Evolutionary conservation across 179 eudicot species (phyloP).

Genomic region (Beta lomatogona): DNA sequence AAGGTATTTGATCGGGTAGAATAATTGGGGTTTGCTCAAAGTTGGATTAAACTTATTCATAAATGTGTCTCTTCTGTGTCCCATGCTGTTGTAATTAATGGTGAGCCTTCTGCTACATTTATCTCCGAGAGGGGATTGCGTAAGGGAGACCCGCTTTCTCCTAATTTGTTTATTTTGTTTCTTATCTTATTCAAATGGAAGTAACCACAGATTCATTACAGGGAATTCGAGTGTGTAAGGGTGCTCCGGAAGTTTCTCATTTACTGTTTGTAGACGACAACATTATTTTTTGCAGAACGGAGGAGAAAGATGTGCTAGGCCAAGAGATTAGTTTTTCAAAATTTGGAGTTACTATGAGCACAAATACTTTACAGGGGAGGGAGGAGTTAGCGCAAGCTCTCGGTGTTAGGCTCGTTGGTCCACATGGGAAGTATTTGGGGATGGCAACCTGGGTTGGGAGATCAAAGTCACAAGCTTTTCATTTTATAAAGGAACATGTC

Average conservation of each 20-base stretch:
- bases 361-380: background rate
- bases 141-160: background rate
- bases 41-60: background rate
- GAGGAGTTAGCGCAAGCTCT: too few relatives aligned
- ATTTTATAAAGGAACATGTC: background rate
- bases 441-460: background rate
- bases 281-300: background rate
- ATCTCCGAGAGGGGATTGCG: background rate
- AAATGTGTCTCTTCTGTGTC: background rate
- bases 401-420: background rate
- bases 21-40: background rate
- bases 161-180: background rate
- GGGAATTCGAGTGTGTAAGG: background rate
- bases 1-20: background rate
- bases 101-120: background rate
- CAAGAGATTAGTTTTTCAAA: background rate
- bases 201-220: background rate
- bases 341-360: background rate
- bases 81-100: background rate
- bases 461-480: background rate
- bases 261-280: conserved; percentile 12
- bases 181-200: background rate
- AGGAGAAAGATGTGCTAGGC: background rate
- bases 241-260: background rate
- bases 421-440: background rate